Base-by-base conservation (phyloP, 768 basidiomycete genomes). In the Clavulina sp. region DNA sequence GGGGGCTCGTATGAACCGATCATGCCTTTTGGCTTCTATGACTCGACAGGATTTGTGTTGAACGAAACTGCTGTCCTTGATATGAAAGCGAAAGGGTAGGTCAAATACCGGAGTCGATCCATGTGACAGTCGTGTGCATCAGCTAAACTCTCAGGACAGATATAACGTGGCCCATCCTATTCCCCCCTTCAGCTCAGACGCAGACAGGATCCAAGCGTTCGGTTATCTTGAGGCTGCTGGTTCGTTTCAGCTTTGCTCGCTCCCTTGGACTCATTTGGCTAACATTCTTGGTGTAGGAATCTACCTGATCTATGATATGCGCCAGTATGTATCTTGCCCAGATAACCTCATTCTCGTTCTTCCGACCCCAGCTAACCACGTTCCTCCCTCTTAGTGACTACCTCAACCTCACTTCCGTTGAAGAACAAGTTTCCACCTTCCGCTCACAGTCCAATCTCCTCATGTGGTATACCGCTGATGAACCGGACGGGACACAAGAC, bases 251-350 rank as follows among this genome's bases (percentile, higher is more conserved):
- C n/a, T n/a, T n/a, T n/a, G n/a, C n/a, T n/a, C n/a, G n/a, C n/a
- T n/a, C n/a, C n/a, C n/a, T n/a, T n/a, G n/a, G n/a, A n/a, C n/a
- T n/a, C n/a, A n/a, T n/a, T n/a, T n/a, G n/a, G n/a, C n/a, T n/a
- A n/a, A n/a, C n/a, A n/a, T n/a, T n/a, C n/a, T n/a, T n/a, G n/a
- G n/a, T n/a, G 75, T 78, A 0, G 75, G 73, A 0, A 55, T 77
- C 2, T 87, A 80, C 59, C 69, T 86, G 51, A 84, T 86, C 76
- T 88, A 87, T 56, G 82, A 86, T 61, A 85, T 87, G 83, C 72
- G 83, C 47, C 68, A 49, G 74, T 75, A 28, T 41, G 66, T 52
- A 24, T 16, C 23, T 63, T 2, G 28, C 34, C n/a, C 52, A 58
- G 49, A 43, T 52, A 52, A 32, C 3, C 32, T 21, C 26, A 24